Evolutionary conservation across 1,284 basidiomycete genomes (phyloP).

Genomic region (Ustilago loliicola): DNA sequence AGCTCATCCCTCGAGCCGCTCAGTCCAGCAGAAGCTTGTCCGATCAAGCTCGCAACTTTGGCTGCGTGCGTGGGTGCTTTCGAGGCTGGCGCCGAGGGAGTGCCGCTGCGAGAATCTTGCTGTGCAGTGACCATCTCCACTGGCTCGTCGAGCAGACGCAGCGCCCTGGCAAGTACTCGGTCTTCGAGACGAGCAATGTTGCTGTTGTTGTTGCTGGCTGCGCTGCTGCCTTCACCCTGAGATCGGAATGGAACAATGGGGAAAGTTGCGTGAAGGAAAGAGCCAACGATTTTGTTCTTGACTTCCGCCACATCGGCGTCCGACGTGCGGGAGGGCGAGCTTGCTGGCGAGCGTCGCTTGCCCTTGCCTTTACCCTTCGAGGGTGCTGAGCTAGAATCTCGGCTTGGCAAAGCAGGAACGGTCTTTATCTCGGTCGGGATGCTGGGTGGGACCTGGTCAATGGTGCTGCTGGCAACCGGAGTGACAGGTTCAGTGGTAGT

Average conservation of each 20-base stretch:
- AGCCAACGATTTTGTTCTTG: constrained; percentile 26
- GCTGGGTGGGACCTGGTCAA: background rate
- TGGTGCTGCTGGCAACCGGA: background rate
- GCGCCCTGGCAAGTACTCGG: constrained; percentile 30
- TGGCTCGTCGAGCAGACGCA: constrained; percentile 33
- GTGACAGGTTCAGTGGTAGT: background rate
- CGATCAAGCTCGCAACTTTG: constrained; percentile 32
- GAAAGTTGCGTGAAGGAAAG: constrained; percentile 46
- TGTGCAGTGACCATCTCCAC: constrained; percentile 31
- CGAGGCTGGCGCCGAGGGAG: background rate
- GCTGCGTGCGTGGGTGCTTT: constrained; percentile 33
- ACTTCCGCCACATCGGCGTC: constrained; percentile 18
- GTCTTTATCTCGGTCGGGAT: background rate
- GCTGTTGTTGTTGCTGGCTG: constrained; percentile 11
- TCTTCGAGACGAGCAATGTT: constrained; percentile 37
- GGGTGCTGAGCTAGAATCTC: background rate
- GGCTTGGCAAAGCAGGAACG: background rate
- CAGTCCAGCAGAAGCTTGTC: constrained; percentile 41
- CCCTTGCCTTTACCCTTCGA: constrained; percentile 18
- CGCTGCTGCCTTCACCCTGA: constrained; percentile 16
- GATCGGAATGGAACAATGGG: constrained; percentile 22
- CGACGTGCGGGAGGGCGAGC: constrained; percentile 8
- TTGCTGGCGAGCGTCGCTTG: constrained; percentile 7
- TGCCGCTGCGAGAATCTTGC: constrained; percentile 4
- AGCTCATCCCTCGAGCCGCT: constrained; percentile 29